Conservation (phyloP, 1,284 basidiomycete genomes). For the Apiotrichum montevideense region DNA sequence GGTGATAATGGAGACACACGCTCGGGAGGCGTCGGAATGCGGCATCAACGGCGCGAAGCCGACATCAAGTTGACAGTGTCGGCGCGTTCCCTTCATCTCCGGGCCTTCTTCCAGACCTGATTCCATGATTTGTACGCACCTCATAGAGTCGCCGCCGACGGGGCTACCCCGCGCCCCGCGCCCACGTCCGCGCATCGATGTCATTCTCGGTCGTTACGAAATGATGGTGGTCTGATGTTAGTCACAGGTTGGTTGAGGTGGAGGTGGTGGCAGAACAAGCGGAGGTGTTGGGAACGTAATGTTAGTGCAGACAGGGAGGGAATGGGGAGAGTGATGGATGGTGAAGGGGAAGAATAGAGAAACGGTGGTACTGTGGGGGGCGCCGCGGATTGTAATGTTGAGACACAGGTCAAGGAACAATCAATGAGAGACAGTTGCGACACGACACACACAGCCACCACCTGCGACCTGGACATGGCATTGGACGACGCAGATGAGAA, state of each 20-base stretch:
- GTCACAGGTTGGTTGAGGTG: background rate
- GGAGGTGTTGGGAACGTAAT: background rate
- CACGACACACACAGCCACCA: too few species aligned
- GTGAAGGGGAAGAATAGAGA: too few species aligned
- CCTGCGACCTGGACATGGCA: too few species aligned
- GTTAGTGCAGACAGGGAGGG: too few species aligned
- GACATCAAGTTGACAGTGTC: too few species aligned
- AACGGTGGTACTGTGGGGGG: too few species aligned
- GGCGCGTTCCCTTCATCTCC: background rate
- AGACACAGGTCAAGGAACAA: too few species aligned
- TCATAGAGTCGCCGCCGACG: slow-evolving; percentile 7
- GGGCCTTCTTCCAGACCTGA: background rate
- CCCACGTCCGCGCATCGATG: slow-evolving; percentile 20
- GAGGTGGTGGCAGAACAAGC: background rate
- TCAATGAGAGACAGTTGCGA: too few species aligned
- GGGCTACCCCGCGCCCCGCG: slow-evolving; percentile 19
- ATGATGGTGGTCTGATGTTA: background rate
- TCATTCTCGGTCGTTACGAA: slow-evolving; percentile 10
- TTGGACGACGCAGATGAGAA: too few species aligned
- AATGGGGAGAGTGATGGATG: too few species aligned
- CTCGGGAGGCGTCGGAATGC: background rate
- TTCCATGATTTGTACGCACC: slow-evolving; percentile 1
- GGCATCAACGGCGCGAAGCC: background rate
- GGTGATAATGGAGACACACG: background rate
- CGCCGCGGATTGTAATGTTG: too few species aligned